phyloP scores from a whole-genome alignment of 768 basidiomycete species.

The Wakefieldia striispora region DNA sequence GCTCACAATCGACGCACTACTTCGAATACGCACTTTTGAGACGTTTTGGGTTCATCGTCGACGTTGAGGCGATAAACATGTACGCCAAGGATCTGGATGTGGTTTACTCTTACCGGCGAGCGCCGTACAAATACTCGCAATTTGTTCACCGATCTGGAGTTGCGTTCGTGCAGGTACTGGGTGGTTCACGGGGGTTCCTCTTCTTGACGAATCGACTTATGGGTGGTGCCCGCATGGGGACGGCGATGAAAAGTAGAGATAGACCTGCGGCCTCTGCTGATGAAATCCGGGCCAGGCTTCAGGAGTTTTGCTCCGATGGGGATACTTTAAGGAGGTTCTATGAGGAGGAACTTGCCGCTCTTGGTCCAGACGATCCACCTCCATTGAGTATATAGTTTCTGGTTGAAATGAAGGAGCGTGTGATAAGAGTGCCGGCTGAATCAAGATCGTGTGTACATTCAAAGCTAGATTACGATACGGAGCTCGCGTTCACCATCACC shows the following conservation, averaged over 20 bases:
- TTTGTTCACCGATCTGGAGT: conserved; percentile 90
- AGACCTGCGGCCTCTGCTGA: conserved; percentile 59
- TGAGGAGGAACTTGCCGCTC: conserved; percentile 58
- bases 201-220: conserved; percentile 89
- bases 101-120: conserved; percentile 84
- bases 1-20: conserved; percentile 62
- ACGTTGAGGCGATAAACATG: conserved; percentile 72
- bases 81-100: conserved; percentile 84
- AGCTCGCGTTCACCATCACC: conserved; percentile 52
- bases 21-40: conserved; percentile 80
- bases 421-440: conserved; percentile 2
- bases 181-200: conserved; percentile 74
- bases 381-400: conserved; percentile 42
- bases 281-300: conserved; percentile 56
- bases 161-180: conserved; percentile 87
- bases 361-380: conserved; percentile 43
- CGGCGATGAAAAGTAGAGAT: conserved; percentile 52
- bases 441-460: conserved; percentile 6
- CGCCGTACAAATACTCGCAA: conserved; percentile 78
- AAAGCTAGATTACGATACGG: conserved; percentile 33
- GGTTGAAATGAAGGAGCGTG: conserved; percentile 6
- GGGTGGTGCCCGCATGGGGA: conserved; percentile 63
- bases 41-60: conserved; percentile 78
- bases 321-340: conserved; percentile 62
- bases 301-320: conserved; percentile 63